phyloP scores from a whole-genome alignment of 2,329 filamentous ascomycete species.

The Parastagonospora nodorum region DNA sequence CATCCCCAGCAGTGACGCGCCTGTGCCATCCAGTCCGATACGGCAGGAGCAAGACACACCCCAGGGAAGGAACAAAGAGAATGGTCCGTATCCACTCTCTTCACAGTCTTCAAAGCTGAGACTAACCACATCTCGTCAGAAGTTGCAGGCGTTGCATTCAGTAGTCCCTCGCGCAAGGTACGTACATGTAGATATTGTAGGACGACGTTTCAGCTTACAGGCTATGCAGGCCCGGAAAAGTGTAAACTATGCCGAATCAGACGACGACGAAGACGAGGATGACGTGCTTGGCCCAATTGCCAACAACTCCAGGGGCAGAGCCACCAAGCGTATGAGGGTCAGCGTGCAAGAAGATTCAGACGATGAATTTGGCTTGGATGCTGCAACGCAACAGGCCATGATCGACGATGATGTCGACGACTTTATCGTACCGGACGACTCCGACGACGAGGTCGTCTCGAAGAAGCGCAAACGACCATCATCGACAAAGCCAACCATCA shows the following conservation, averaged over 20 bases:
- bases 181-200: slow-evolving; percentile 9
- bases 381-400: slow-evolving; percentile 61
- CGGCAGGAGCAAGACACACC: slow-evolving; percentile 62
- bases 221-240: slow-evolving; percentile 61
- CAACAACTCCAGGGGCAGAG: slow-evolving; percentile 50
- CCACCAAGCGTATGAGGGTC: slow-evolving; percentile 64
- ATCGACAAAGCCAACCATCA: slow-evolving; percentile 67
- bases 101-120: slow-evolving; percentile 49
- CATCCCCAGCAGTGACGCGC: slow-evolving; percentile 77
- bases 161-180: slow-evolving; percentile 84
- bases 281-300: slow-evolving; percentile 67
- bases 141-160: slow-evolving; percentile 54
- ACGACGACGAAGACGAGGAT: slow-evolving; percentile 70
- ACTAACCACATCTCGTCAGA: slow-evolving; percentile 49
- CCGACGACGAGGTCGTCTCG: slow-evolving; percentile 69
- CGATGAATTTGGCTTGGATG: slow-evolving; percentile 68
- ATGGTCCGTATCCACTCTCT: slow-evolving; percentile 53
- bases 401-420: slow-evolving; percentile 75
- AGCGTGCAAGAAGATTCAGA: slow-evolving; percentile 67
- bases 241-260: slow-evolving; percentile 85
- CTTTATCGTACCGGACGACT: slow-evolving; percentile 87
- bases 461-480: slow-evolving; percentile 71
- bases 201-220: slow-evolving; percentile 7
- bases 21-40: slow-evolving; percentile 70
- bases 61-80: slow-evolving; percentile 58